Conservation (phyloP, 2,329 filamentous ascomycete species). For the Stemphylium beticola region DNA sequence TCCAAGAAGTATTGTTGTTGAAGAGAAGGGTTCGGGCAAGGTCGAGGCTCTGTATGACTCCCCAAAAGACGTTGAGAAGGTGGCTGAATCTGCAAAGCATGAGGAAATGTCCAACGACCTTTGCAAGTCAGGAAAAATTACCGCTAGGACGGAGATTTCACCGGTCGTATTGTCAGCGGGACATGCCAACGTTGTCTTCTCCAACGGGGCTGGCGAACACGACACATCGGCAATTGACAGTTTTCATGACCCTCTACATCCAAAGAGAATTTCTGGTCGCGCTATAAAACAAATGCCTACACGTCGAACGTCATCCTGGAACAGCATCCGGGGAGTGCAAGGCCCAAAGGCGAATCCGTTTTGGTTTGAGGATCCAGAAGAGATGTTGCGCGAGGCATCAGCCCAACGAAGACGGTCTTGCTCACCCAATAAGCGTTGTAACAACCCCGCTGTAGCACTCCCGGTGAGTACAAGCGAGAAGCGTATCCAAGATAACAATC, state of each 20-base stretch:
- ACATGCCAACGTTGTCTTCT: neutral
- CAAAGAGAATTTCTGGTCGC: neutral
- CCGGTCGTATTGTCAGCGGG: neutral
- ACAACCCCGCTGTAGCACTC: neutral
- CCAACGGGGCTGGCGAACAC: neutral
- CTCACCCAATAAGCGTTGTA: slow-evolving; percentile 13
- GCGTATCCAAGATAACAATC: too few relatives aligned
- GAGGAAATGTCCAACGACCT: neutral
- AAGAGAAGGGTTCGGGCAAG: neutral
- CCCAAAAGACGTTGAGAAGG: neutral
- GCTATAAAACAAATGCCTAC: neutral
- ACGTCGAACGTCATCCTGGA: slow-evolving; percentile 9
- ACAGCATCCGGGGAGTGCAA: slow-evolving; percentile 19
- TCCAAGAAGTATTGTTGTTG: slow-evolving; percentile 12
- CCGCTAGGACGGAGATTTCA: neutral
- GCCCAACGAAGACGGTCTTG: slow-evolving; percentile 12
- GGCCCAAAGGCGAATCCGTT: slow-evolving; percentile 25
- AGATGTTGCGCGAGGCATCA: slow-evolving; percentile 24
- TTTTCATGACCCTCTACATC: neutral
- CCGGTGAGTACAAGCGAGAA: too few relatives aligned
- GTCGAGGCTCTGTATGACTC: neutral
- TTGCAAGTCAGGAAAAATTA: neutral
- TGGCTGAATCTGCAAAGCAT: neutral
- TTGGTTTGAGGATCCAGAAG: slow-evolving; percentile 30
- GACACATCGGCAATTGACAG: neutral